Evolutionary conservation across 2,329 filamentous ascomycete species (phyloP).

Genomic region (Rhinocladiella mackenziei): DNA sequence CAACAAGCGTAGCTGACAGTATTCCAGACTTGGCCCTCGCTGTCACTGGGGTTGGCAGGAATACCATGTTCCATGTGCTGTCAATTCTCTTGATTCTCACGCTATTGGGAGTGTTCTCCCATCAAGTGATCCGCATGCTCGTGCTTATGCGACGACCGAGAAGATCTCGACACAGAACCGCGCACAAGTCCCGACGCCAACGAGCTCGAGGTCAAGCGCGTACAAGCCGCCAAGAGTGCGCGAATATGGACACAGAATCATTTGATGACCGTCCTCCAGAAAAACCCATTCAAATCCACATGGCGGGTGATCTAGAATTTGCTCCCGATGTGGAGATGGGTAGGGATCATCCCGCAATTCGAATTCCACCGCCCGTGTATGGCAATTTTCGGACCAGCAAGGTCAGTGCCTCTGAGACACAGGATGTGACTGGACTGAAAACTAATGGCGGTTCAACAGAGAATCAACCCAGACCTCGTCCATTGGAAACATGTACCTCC

Average conservation of each 20-base stretch:
- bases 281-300: slow-evolving; percentile 70
- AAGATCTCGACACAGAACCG: slow-evolving; percentile 33
- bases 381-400: slow-evolving; percentile 80
- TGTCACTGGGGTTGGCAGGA: slow-evolving; percentile 59
- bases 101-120: slow-evolving; percentile 73
- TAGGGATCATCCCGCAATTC: slow-evolving; percentile 48
- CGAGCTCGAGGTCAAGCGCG: slow-evolving; percentile 31
- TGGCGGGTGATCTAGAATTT: slow-evolving; percentile 70
- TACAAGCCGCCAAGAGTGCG: slow-evolving; percentile 60
- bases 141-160: slow-evolving; percentile 57
- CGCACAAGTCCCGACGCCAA: slow-evolving; percentile 35
- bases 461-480: slow-evolving; percentile 74
- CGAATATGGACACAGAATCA: slow-evolving; percentile 38
- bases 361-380: slow-evolving; percentile 71
- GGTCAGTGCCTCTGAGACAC: slow-evolving; percentile 49
- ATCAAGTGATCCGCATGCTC: slow-evolving; percentile 69
- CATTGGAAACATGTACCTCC: slow-evolving; percentile 67
- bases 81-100: slow-evolving; percentile 73
- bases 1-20: slow-evolving; percentile 8
- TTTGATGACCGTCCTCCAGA: slow-evolving; percentile 52
- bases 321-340: slow-evolving; percentile 41
- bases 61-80: slow-evolving; percentile 72
- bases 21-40: slow-evolving; percentile 66
- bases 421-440: background rate
- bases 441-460: slow-evolving; percentile 41